A percentile compares a stretch with the other conserved stretches of the same genome.
phyloP scores from a whole-genome alignment of 2,329 filamentous ascomycete genomes.

The Epicoccum nigrum region DNA sequence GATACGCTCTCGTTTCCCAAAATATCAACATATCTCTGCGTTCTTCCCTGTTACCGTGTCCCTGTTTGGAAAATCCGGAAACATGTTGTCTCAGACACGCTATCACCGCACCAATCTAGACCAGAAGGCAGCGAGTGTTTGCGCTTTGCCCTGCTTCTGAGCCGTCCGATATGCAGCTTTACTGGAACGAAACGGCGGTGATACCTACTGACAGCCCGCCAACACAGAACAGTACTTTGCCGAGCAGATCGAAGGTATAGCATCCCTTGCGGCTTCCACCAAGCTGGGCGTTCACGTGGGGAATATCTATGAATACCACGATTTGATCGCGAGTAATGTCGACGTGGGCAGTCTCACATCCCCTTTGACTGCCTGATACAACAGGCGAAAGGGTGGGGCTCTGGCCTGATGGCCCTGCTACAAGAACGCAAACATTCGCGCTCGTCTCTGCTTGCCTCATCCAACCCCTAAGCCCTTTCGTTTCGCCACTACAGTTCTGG shows the following conservation, averaged over 20 bases:
- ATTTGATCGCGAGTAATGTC: constrained; percentile 6
- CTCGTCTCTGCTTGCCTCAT: constrained; percentile 10
- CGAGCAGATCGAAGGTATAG: background rate
- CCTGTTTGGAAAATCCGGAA: constrained; percentile 13
- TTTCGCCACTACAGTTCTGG: constrained; percentile 1
- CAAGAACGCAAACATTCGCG: constrained; percentile 12
- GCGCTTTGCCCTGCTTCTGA: background rate
- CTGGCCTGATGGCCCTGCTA: constrained; percentile 6
- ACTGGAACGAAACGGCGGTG: background rate
- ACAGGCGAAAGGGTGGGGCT: constrained; percentile 16
- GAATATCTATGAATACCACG: constrained; percentile 7
- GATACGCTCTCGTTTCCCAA: constrained; percentile 7
- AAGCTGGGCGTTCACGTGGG: constrained; percentile 1
- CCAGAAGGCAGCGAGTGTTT: constrained; percentile 6
- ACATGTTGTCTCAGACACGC: constrained; percentile 18
- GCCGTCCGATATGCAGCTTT: background rate
- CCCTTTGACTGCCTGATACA: constrained; percentile 14
- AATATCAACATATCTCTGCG: constrained; percentile 2
- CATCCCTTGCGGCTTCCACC: constrained; percentile 4
- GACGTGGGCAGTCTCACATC: constrained; percentile 11
- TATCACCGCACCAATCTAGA: constrained; percentile 15
- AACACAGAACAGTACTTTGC: background rate
- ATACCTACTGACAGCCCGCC: background rate
- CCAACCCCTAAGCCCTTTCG: background rate
- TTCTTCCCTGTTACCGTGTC: constrained; percentile 5